Evolutionary conservation across 768 basidiomycete species (phyloP).

Genomic region (Suillus bovinus): DNA sequence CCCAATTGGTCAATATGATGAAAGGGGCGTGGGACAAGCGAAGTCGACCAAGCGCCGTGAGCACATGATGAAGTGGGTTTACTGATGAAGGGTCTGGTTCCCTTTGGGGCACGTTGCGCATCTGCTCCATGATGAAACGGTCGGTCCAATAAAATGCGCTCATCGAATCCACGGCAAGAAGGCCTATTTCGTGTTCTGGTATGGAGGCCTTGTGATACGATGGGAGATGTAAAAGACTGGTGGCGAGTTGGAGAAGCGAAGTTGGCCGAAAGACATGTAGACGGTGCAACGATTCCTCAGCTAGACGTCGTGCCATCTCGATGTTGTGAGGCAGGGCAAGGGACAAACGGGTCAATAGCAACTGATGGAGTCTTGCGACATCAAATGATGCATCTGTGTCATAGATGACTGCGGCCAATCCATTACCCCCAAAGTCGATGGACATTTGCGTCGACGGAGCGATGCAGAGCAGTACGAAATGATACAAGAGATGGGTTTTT

Average conservation of each 20-base stretch:
- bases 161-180: conserved; percentile 75
- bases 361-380: conserved; percentile 48
- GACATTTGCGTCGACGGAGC: conserved; percentile 39
- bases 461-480: conserved; percentile 59
- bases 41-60: conserved; percentile 48
- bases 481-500: conserved; percentile 78
- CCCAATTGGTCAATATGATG: conserved; percentile 65
- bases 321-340: conserved; percentile 27
- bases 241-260: conserved; percentile 69
- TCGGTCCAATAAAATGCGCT: conserved; percentile 81
- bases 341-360: conserved; percentile 51
- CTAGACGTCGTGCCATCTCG: conserved; percentile 26
- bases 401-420: conserved; percentile 63
- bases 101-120: conserved; percentile 26
- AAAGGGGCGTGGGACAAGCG: conserved; percentile 51
- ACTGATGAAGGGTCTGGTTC: conserved; percentile 12
- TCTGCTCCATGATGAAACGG: conserved; percentile 61
- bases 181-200: conserved; percentile 54
- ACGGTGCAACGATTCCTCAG: conserved; percentile 44
- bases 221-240: conserved; percentile 59
- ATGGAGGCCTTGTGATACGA: conserved; percentile 50
- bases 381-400: conserved; percentile 74
- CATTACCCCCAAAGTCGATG: conserved; percentile 54
- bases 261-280: conserved; percentile 71
- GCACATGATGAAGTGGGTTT: conserved; percentile 46